Evolutionary conservation across 2,329 filamentous ascomycete genomes (phyloP), one percentile per base, ranked within the genome.

Genomic region (Paecilomyces variotii): DNA sequence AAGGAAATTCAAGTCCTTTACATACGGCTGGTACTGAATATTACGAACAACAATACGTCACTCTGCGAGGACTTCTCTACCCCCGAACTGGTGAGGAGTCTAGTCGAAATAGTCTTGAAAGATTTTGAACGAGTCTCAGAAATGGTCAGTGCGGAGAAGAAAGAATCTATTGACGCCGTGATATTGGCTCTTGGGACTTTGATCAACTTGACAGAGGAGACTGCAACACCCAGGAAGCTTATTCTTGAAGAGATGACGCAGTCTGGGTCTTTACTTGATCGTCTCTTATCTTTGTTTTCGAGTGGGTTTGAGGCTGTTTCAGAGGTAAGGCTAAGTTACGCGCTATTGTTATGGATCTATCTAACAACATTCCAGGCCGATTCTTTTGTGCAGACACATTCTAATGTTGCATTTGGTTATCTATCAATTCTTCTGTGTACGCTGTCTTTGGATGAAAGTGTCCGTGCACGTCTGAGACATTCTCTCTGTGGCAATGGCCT

Each of bases 161-260:
- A 80, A 55, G 78, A 78, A 7, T 74, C 88, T 9, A 77, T 92
- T 56, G 88, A 96, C 64, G 82, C 84, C 54, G 80, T 96, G 12
- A 83, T 96, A 54, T 80, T 97, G 50, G 83, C 89, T 56, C 78
- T 96, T 45, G 92, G 91, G 0, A 84, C 90, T 25, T 83, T 93
- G 74, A 96, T 96, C 72, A 97, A 97, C 67, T 83, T 97, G 57
- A 84, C 90, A 7, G 91, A 96, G 70, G 87, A 90, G 68, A 91
- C 86, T 67, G 78, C 85, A 14, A 72, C 79, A 25, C 87, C 88
- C 11, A 80, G 87, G 56, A 71, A 76, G 67, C 61, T 77, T 72
- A 68, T 82, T 71, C 63, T 84, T 68, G 61, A 70, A 61, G 63
- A 72, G 62, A 57, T 68, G 73, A 59, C 53, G 58, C 72, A 69